These are phyloP conservation scores for Ophiosphaerella herpotricha DNA, from an alignment of 2,329 filamentous ascomycete genomes.

Conservation along the genomic window DNA sequence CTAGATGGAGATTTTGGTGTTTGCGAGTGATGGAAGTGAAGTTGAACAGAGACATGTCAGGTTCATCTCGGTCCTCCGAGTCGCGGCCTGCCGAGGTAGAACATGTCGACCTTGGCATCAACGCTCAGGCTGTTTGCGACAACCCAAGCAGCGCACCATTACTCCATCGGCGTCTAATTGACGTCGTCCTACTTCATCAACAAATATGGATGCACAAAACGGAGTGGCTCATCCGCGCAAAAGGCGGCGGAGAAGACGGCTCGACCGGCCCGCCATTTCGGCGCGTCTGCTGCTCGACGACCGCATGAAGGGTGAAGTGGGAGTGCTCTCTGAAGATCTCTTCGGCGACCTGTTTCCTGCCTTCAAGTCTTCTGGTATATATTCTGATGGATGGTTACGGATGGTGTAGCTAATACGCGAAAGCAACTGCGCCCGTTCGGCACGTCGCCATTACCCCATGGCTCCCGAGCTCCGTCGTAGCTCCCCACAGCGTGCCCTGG, in stretches of 20 bases:
- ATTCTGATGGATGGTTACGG: not conserved
- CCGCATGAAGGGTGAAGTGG: conserved; percentile 81
- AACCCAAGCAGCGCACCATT: conserved; percentile 10
- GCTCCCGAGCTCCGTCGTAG: conserved; percentile 59
- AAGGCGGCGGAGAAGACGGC: conserved; percentile 58
- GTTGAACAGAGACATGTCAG: too few species aligned
- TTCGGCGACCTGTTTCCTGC: conserved; percentile 77
- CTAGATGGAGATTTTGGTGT: too few species aligned
- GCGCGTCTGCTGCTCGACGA: conserved; percentile 85
- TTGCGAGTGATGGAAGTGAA: not conserved
- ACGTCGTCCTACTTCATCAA: conserved; percentile 4
- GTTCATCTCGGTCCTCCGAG: conserved; percentile 8
- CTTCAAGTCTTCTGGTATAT: conserved; percentile 26
- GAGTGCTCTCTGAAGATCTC: conserved; percentile 84
- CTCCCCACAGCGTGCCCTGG: conserved; percentile 71
- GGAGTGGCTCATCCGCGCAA: conserved; percentile 49
- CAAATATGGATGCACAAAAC: conserved; percentile 38
- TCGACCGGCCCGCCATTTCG: conserved; percentile 73
- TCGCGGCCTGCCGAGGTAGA: conserved; percentile 28
- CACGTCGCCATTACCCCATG: conserved; percentile 77
- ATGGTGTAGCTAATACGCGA: conserved; percentile 2
- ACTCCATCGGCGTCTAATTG: conserved; percentile 13
- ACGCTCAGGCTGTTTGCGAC: conserved; percentile 20
- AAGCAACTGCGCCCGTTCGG: conserved; percentile 38
- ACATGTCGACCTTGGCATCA: conserved; percentile 13